Evolutionary conservation across 2,329 filamentous ascomycete genomes (phyloP), one percentile per base, ranked within the genome.

Genomic region (Chaetomium globosum): DNA sequence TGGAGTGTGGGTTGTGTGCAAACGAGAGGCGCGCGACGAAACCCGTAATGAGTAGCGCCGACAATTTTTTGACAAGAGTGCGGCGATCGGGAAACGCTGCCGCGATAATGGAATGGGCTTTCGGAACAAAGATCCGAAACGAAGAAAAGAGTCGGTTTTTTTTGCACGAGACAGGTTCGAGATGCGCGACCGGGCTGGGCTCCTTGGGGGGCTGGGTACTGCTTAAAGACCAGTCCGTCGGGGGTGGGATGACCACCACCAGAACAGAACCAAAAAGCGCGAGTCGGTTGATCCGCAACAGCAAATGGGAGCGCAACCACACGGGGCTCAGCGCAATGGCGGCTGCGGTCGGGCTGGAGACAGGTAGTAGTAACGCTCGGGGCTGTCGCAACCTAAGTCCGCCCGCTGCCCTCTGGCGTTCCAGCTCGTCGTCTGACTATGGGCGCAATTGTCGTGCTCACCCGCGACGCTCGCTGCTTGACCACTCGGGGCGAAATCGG

Each of bases 401-500:
- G 46, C 46, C 46, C 21, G 5, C 59, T 52, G 33, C 5, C 10
- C 10, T 21, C 46, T 21, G 12, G n/a, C 46, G 52, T 59, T 30
- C 28, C 49, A 28, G 16, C 39, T 43, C 57, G 56, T 26, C 28
- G 53, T 67, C 66, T 61, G 60, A 59, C 61, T 60, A 64, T 63
- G 59, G 36, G 39, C 66, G 68, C 67, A 67, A 69, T 66, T 61
- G 66, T 70, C 65, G 69, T 67, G 30, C 64, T 66, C 66, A 63
- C 67, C 69, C 65, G 61, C 70, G 70, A 69, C 65, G 54, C 54
- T 67, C 65, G 54, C 54, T 67, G 63, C 62, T 69, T 46, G 64
- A 68, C 70, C 69, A 69, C 66, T 72, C 70, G 68, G 36, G 70
- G 67, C 69, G 65, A 64, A 66, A 69, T 70, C 64, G 71, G 66